Evolutionary conservation across 768 basidiomycete species (phyloP).

Genomic region (Amanita phalloides): DNA sequence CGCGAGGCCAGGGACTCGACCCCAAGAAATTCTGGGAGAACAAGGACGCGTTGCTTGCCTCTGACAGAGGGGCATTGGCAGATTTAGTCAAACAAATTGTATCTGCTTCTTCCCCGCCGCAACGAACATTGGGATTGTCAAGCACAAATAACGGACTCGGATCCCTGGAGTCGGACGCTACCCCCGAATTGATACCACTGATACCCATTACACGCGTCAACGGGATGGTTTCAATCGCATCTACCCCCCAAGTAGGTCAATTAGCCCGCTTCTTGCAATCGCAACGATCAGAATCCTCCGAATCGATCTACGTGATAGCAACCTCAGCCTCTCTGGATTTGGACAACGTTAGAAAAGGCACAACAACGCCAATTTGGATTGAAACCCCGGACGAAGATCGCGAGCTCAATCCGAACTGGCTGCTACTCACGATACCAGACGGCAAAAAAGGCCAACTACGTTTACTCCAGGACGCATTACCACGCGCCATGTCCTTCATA

Average conservation of each 20-base stretch:
- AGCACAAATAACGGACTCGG: not conserved
- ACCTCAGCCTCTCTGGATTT: not conserved
- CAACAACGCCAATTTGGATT: too few species aligned
- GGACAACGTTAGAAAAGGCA: too few species aligned
- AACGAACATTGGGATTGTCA: not conserved
- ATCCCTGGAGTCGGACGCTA: not conserved
- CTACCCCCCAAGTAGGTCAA: not conserved
- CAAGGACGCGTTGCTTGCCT: conserved; percentile 31
- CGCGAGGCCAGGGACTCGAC: conserved; percentile 51
- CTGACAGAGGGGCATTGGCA: not conserved
- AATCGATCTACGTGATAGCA: not conserved
- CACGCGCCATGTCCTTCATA: conserved; percentile 38
- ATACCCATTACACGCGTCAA: not conserved
- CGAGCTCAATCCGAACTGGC: not conserved
- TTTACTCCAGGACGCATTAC: conserved; percentile 20
- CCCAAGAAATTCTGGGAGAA: conserved; percentile 65
- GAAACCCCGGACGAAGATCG: not conserved
- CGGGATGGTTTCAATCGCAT: not conserved
- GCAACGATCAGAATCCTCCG: not conserved
- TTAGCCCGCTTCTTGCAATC: not conserved
- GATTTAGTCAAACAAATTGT: not conserved
- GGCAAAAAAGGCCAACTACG: conserved; percentile 1
- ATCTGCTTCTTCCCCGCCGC: not conserved
- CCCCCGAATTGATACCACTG: not conserved
- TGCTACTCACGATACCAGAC: not conserved